Conservation (phyloP, 306 rosid genomes). For the Cucumis sativus region DNA sequence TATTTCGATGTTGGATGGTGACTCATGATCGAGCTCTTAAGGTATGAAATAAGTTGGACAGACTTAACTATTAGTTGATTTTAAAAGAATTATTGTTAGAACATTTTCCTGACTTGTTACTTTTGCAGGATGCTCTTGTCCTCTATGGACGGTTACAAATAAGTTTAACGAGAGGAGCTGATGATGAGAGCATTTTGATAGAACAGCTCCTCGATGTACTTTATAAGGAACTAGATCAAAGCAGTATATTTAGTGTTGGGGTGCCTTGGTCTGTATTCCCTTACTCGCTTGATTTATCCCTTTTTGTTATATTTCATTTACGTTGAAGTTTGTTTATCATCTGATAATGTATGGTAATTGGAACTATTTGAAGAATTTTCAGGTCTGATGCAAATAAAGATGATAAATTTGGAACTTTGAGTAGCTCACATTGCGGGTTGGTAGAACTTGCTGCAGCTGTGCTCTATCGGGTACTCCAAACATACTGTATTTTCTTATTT, state of each 20-base stretch:
- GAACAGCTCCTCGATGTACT: slow-evolving; percentile 75
- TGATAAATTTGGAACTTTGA: slow-evolving; percentile 70
- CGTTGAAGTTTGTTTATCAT: slow-evolving; percentile 9
- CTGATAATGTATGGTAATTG: slow-evolving; percentile 6
- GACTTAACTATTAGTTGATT: slow-evolving; percentile 4
- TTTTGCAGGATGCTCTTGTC: slow-evolving; percentile 71
- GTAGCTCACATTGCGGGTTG: slow-evolving; percentile 52
- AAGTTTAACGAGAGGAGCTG: slow-evolving; percentile 48
- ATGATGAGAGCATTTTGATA: slow-evolving; percentile 48
- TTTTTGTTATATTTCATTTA: slow-evolving; percentile 1
- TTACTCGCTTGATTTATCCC: background rate
- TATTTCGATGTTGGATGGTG: slow-evolving; percentile 68
- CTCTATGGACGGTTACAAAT: slow-evolving; percentile 64
- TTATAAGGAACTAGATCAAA: slow-evolving; percentile 86
- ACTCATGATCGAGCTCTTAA: slow-evolving; percentile 87
- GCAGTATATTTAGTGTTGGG: slow-evolving; percentile 34
- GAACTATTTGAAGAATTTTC: slow-evolving; percentile 12
- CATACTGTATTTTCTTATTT: background rate
- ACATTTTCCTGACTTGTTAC: background rate
- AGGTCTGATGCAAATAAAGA: slow-evolving; percentile 72
- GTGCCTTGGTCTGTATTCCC: slow-evolving; percentile 43
- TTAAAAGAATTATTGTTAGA: background rate
- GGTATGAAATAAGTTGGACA: slow-evolving; percentile 28
- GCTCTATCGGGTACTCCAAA: slow-evolving; percentile 48
- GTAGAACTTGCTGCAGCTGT: slow-evolving; percentile 85